A percentile compares a stretch with the other conserved stretches of the same genome.
These are phyloP conservation scores for Anisodus tanguticus DNA, from an alignment of 257 asterid genomes.

Conservation along the genomic window DNA sequence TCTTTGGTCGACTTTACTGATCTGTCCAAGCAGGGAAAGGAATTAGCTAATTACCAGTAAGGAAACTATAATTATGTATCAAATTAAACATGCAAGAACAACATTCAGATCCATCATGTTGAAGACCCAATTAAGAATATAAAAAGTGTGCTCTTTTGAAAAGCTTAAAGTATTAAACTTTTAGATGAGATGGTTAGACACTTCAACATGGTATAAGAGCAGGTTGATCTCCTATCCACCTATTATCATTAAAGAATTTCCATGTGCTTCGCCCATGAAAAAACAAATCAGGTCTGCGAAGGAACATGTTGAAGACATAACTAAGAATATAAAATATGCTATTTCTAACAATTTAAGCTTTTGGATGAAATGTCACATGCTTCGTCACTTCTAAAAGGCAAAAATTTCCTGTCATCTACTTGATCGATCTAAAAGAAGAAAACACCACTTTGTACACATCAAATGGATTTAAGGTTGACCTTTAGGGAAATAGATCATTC, in stretches of 20 bases:
- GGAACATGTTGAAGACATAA: background rate
- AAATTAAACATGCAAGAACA: background rate
- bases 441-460: background rate
- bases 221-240: background rate
- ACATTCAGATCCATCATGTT: background rate
- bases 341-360: background rate
- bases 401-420: constrained; percentile 21
- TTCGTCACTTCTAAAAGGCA: background rate
- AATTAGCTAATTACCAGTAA: constrained; percentile 15
- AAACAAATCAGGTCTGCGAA: background rate
- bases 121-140: background rate
- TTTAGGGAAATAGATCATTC: constrained; percentile 5
- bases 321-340: background rate
- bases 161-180: background rate
- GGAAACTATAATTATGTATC: background rate
- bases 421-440: background rate
- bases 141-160: background rate
- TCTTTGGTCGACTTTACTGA: constrained; percentile 60
- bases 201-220: background rate
- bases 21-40: constrained; percentile 46
- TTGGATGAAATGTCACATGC: background rate
- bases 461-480: constrained; percentile 1
- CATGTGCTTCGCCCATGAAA: constrained; percentile 4
- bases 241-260: background rate
- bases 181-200: background rate